A percentile compares a stretch with the other conserved stretches of the same genome.
phyloP scores from a whole-genome alignment of 2,329 filamentous ascomycete species.

The Helotiales sp. region DNA sequence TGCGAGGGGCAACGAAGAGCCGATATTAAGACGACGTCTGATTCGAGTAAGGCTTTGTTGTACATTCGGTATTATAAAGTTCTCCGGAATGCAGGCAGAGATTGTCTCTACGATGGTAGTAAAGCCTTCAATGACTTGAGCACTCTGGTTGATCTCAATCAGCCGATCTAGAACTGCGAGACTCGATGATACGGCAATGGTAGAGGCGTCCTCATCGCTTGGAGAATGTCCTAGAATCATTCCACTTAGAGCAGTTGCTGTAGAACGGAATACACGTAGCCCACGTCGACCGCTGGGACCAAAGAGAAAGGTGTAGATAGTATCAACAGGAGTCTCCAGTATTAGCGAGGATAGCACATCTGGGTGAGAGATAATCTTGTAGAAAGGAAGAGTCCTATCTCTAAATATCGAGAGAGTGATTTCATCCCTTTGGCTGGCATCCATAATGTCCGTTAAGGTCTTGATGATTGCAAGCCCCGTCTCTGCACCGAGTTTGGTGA shows the following conservation, averaged over 20 bases:
- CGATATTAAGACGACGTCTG: conserved; percentile 28
- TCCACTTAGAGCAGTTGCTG: conserved; percentile 26
- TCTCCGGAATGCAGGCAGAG: conserved; percentile 26
- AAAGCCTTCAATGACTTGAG: conserved; percentile 32
- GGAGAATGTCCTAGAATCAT: too few species aligned
- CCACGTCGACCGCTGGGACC: conserved; percentile 41
- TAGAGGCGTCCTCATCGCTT: conserved; percentile 18
- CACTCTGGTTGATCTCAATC: conserved; percentile 40
- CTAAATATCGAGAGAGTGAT: conserved; percentile 26
- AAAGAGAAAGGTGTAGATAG: conserved; percentile 45
- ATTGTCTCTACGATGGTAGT: conserved; percentile 30
- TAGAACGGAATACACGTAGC: conserved; percentile 37
- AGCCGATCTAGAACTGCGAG: conserved; percentile 32
- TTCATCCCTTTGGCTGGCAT: conserved; percentile 15
- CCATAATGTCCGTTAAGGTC: conserved; percentile 21
- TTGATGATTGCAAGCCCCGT: conserved; percentile 27
- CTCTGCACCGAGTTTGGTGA: conserved; percentile 27
- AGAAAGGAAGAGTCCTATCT: conserved; percentile 40
- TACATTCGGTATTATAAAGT: conserved; percentile 20
- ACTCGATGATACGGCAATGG: conserved; percentile 26
- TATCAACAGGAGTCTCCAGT: conserved; percentile 42
- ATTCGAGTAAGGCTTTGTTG: conserved; percentile 28
- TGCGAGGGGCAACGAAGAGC: conserved; percentile 26
- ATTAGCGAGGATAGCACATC: conserved; percentile 43
- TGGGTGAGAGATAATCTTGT: conserved; percentile 41